These are phyloP conservation scores for Rhodotorula mucilaginosa DNA, from an alignment of 1,284 basidiomycete genomes.

Conservation along the genomic window DNA sequence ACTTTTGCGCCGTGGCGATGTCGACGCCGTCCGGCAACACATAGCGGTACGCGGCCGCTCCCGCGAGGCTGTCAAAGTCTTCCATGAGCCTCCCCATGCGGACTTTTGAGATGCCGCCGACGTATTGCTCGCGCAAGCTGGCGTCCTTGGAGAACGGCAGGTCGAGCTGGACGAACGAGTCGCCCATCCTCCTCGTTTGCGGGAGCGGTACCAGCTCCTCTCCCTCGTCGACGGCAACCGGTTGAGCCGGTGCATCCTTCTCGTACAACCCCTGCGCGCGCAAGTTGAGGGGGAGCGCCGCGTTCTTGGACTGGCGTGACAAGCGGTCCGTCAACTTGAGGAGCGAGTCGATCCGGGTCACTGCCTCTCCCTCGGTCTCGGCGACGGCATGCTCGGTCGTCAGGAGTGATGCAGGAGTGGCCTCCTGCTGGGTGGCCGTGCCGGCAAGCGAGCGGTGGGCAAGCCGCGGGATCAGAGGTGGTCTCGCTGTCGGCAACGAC, in stretches of 20 bases:
- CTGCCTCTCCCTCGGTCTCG: slow-evolving; percentile 6
- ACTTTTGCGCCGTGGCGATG: slow-evolving; percentile 40
- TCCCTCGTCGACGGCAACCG: background rate
- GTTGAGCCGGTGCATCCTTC: background rate
- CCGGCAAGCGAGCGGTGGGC: background rate
- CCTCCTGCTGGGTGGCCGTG: background rate
- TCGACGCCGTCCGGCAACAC: slow-evolving; percentile 46
- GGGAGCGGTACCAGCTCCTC: slow-evolving; percentile 16
- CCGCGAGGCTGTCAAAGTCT: slow-evolving; percentile 48
- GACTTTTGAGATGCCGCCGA: slow-evolving; percentile 47
- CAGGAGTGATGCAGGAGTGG: slow-evolving; percentile 7
- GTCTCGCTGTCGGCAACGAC: background rate
- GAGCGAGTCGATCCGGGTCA: slow-evolving; percentile 13
- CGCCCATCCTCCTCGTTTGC: slow-evolving; percentile 23
- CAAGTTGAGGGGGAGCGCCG: slow-evolving; percentile 2
- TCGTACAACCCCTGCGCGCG: slow-evolving; percentile 1
- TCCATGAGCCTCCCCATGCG: slow-evolving; percentile 50
- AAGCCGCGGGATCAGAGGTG: background rate
- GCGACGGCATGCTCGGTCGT: slow-evolving; percentile 7
- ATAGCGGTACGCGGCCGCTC: slow-evolving; percentile 47
- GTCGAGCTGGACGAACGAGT: slow-evolving; percentile 48
- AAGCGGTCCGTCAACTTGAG: slow-evolving; percentile 7
- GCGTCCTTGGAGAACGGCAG: slow-evolving; percentile 47
- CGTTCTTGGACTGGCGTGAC: background rate
- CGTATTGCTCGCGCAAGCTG: slow-evolving; percentile 47